Conservation (phyloP, 306 rosid genomes). For the Dryas alaskensis region DNA sequence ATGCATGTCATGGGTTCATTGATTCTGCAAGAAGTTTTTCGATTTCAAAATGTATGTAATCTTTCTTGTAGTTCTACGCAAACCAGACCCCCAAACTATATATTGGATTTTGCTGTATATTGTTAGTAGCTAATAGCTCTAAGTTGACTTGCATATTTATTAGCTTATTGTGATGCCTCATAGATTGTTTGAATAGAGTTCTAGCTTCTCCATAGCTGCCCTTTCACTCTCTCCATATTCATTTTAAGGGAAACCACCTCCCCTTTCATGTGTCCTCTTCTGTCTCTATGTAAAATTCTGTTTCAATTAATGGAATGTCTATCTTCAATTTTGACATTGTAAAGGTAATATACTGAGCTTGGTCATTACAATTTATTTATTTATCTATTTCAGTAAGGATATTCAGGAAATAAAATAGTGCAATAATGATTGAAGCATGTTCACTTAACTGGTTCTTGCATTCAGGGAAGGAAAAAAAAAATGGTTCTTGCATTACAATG, state of each 20-base stretch:
- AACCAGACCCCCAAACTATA: neutral
- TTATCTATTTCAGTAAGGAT: neutral
- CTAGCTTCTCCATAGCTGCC: neutral
- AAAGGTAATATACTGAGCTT: neutral
- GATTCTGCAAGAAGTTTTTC: constrained; percentile 71
- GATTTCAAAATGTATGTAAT: constrained; percentile 38
- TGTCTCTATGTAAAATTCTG: neutral
- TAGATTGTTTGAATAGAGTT: neutral
- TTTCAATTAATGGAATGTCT: neutral
- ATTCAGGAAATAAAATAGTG: neutral
- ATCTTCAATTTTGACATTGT: neutral
- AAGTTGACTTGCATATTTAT: neutral
- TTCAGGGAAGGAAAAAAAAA: too few relatives aligned
- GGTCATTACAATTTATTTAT: neutral
- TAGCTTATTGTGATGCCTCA: constrained; percentile 6
- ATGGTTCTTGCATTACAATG: constrained; percentile 3
- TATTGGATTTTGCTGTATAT: neutral
- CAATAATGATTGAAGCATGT: neutral
- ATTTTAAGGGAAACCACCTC: neutral
- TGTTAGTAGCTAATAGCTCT: constrained; percentile 2
- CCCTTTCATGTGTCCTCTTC: neutral
- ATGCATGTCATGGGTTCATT: constrained; percentile 78
- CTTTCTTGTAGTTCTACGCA: neutral
- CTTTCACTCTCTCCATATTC: neutral
- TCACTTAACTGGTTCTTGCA: neutral